Percentiles rank a stretch among this genome's conserved stretches.
These are phyloP conservation scores for Sporothrix protearum DNA, from an alignment of 2,329 filamentous ascomycete genomes.

Conservation along the genomic window DNA sequence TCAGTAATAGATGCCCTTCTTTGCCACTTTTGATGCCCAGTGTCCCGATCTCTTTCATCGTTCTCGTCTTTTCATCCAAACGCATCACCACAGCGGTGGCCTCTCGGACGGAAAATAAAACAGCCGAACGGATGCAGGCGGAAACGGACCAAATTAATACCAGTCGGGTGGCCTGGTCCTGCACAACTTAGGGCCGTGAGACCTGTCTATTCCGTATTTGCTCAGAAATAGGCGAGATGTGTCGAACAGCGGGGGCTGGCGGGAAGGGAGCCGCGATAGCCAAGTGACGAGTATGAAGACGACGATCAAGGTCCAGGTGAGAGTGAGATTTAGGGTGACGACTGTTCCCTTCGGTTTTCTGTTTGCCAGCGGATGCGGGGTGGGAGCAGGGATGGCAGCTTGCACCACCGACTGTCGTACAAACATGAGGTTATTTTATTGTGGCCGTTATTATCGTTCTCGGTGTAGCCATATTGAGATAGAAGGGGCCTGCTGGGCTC, in stretches of 20 bases:
- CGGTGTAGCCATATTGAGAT: background rate
- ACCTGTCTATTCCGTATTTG: background rate
- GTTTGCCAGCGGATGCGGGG: background rate
- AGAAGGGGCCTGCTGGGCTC: background rate
- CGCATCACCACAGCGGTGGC: background rate
- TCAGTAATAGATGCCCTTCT: background rate
- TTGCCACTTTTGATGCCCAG: background rate
- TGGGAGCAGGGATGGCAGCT: background rate
- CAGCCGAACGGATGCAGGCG: background rate
- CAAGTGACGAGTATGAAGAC: background rate
- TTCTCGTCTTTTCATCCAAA: background rate
- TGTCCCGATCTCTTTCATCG: background rate
- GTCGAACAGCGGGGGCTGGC: background rate
- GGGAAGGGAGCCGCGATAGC: too few species aligned
- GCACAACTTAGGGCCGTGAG: background rate
- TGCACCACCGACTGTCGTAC: constrained; percentile 12
- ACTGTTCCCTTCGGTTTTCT: background rate
- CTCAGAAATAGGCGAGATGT: background rate
- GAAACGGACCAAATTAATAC: background rate
- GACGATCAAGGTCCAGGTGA: background rate
- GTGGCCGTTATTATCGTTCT: background rate
- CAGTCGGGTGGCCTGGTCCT: background rate
- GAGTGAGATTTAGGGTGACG: too few species aligned
- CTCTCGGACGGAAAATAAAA: background rate
- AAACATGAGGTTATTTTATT: constrained; percentile 14